Percentiles rank a stretch among this genome's conserved stretches.
These are phyloP conservation scores for Boletus smithii DNA, from an alignment of 1,284 basidiomycete genomes.

Conservation along the genomic window DNA sequence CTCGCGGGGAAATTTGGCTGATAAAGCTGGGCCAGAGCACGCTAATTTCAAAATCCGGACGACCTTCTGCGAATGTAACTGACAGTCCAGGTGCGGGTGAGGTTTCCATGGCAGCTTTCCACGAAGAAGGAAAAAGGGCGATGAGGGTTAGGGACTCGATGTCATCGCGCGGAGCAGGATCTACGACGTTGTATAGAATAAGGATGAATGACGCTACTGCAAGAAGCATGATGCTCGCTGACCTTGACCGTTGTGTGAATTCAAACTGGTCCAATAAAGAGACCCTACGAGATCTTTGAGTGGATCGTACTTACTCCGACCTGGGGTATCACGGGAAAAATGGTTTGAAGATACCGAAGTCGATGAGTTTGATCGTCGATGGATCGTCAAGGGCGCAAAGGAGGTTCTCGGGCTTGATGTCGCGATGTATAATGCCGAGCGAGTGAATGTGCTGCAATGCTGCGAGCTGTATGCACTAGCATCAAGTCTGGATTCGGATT, in stretches of 20 bases:
- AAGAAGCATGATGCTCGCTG: no score
- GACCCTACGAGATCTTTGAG: not conserved
- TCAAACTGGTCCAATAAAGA: conserved; percentile 5
- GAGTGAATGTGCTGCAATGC: conserved; percentile 1
- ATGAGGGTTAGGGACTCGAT: not conserved
- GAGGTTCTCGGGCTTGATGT: conserved; percentile 80
- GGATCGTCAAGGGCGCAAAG: conserved; percentile 32
- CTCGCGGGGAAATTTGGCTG: not conserved
- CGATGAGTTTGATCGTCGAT: not conserved
- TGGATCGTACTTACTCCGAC: conserved; percentile 1
- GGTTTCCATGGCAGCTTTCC: conserved; percentile 6
- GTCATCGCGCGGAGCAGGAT: conserved; percentile 4
- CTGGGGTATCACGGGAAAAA: not conserved
- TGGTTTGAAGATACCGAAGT: conserved; percentile 4
- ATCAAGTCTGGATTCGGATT: no score
- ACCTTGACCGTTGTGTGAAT: conserved; percentile 4
- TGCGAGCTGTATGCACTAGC: not conserved
- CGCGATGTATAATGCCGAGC: conserved; percentile 66
- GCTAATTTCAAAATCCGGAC: not conserved
- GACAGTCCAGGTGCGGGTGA: not conserved
- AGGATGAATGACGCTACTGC: no score
- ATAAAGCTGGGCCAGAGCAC: not conserved
- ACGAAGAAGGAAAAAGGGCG: conserved; percentile 4
- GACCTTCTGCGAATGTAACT: not conserved
- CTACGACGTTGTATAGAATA: not conserved